A percentile compares a stretch with the other conserved stretches of the same genome.
Evolutionary conservation across 1,284 basidiomycete genomes (phyloP).

Genomic region (Trametes pubescens): DNA sequence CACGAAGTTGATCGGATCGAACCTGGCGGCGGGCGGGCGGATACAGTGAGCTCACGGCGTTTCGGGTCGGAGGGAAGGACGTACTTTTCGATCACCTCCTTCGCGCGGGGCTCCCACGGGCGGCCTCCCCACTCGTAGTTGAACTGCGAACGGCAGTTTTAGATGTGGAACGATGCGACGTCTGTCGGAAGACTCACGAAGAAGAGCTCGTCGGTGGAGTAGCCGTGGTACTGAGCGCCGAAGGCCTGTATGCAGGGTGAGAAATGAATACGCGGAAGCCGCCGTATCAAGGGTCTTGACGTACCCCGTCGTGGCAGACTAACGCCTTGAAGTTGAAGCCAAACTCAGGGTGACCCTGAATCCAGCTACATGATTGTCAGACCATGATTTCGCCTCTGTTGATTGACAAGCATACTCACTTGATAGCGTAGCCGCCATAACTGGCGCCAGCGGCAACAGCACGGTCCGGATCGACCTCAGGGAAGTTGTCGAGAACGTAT

Average conservation of each 20-base stretch:
- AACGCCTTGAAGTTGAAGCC: slow-evolving; percentile 89
- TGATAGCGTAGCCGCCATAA: slow-evolving; percentile 86
- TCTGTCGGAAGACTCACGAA: slow-evolving; percentile 62
- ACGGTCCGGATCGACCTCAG: slow-evolving; percentile 84
- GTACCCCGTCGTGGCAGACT: slow-evolving; percentile 88
- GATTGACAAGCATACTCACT: slow-evolving; percentile 53
- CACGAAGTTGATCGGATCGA: slow-evolving; percentile 82
- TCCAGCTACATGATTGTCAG: slow-evolving; percentile 70
- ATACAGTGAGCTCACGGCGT: background rate
- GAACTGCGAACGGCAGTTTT: slow-evolving; percentile 54
- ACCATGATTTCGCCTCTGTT: background rate
- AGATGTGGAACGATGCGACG: background rate
- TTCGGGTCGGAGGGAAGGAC: slow-evolving; percentile 28
- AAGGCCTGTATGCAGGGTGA: slow-evolving; percentile 62
- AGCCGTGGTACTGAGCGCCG: slow-evolving; percentile 76
- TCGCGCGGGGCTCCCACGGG: slow-evolving; percentile 75
- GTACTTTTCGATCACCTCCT: slow-evolving; percentile 64
- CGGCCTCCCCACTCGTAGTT: slow-evolving; percentile 86
- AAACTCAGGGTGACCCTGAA: slow-evolving; percentile 90
- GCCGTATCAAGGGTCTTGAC: slow-evolving; percentile 30
- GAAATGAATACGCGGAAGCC: slow-evolving; percentile 15
- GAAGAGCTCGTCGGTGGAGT: slow-evolving; percentile 87
- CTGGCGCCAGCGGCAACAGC: slow-evolving; percentile 85
- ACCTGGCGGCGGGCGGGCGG: slow-evolving; percentile 46
- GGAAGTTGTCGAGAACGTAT: slow-evolving; percentile 70